Percentiles rank a stretch among this genome's conserved stretches.
Conservation (phyloP, 768 basidiomycete species). For the Galerina sulciceps region DNA sequence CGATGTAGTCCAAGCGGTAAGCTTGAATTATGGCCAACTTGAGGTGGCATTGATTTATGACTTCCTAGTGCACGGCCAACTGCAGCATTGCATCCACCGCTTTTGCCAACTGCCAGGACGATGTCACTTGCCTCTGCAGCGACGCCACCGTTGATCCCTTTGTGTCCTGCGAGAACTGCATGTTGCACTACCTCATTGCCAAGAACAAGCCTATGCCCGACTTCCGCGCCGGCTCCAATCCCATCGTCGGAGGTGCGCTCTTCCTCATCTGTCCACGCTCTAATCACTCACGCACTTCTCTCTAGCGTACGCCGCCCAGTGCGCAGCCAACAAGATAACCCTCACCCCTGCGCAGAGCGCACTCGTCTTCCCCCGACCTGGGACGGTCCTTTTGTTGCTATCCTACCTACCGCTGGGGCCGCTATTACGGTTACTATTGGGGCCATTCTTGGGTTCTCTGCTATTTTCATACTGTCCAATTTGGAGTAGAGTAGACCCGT, state of each 20-base stretch:
- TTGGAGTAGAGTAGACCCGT: conserved; percentile 37
- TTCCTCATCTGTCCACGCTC: neutral
- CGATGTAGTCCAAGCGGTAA: conserved; percentile 30
- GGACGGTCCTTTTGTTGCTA: conserved; percentile 61
- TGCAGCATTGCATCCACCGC: conserved; percentile 29
- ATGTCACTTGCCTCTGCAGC: conserved; percentile 60
- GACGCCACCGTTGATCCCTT: conserved; percentile 44
- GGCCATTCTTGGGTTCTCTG: conserved; percentile 50
- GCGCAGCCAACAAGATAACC: conserved; percentile 40
- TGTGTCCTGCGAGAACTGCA: conserved; percentile 66
- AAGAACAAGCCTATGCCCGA: conserved; percentile 53
- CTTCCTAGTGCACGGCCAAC: conserved; percentile 37
- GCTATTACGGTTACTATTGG: conserved; percentile 49
- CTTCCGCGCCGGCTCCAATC: conserved; percentile 59
- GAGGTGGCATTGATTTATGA: neutral
- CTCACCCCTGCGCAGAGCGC: conserved; percentile 41
- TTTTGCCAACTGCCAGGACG: conserved; percentile 46
- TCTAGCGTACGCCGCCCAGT: conserved; percentile 60
- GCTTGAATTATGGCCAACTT: conserved; percentile 6
- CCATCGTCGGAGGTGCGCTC: conserved; percentile 57
- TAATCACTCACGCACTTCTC: conserved; percentile 9
- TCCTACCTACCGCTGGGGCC: conserved; percentile 47
- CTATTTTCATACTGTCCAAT: conserved; percentile 57
- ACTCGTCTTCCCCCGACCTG: conserved; percentile 54
- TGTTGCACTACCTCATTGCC: conserved; percentile 58